These are phyloP conservation scores for Dimocarpus longan DNA, from an alignment of 345 rosid genomes.

Conservation along the genomic window DNA sequence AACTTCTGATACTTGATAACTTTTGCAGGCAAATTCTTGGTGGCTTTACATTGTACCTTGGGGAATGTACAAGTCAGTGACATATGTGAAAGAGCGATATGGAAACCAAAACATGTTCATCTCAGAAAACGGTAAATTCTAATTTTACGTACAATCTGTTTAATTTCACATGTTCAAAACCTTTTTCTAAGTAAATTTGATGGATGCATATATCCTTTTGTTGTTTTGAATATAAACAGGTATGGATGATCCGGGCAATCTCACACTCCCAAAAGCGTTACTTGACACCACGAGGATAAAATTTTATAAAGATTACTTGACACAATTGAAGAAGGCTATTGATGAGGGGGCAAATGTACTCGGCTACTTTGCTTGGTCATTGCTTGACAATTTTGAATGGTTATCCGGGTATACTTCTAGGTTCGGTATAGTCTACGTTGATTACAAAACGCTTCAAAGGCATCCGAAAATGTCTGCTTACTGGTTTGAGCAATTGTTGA, in stretches of 20 bases:
- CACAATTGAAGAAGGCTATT: constrained; percentile 50
- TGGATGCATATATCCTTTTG: background rate
- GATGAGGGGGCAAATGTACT: constrained; percentile 62
- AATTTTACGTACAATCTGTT: too few relatives aligned
- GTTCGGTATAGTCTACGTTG: constrained; percentile 56
- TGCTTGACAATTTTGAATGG: constrained; percentile 74
- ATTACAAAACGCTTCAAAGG: constrained; percentile 46
- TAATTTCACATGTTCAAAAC: background rate
- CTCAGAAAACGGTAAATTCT: constrained; percentile 55
- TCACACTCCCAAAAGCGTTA: constrained; percentile 33
- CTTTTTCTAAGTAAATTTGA: background rate
- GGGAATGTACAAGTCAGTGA: constrained; percentile 56
- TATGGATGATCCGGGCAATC: constrained; percentile 61
- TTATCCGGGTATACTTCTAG: constrained; percentile 54
- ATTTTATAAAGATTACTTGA: constrained; percentile 47
- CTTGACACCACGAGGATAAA: constrained; percentile 49
- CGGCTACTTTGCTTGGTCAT: constrained; percentile 72
- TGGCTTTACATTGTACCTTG: constrained; percentile 77
- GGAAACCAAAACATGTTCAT: constrained; percentile 45
- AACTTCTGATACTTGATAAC: background rate
- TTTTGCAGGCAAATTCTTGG: constrained; percentile 49
- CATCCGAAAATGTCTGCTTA: constrained; percentile 66
- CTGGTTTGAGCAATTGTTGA: constrained; percentile 54
- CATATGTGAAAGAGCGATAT: constrained; percentile 57
- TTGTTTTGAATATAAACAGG: constrained; percentile 28